Conservation (phyloP, 1,284 basidiomycete species). For the Ganoderma boninense region DNA sequence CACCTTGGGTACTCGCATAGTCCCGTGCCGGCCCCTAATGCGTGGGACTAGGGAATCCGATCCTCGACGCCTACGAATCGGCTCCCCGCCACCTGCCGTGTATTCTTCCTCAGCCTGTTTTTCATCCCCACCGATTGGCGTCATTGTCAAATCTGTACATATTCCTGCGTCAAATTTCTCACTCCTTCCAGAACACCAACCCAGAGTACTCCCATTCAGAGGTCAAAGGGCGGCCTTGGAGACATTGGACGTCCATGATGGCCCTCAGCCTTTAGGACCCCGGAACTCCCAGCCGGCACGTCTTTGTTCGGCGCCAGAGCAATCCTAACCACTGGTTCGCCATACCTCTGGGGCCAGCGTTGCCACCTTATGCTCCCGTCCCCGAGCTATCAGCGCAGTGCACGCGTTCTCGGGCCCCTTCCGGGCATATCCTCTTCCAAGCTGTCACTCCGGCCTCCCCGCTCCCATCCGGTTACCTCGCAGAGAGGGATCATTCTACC, state of each 20-base stretch:
- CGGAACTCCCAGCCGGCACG: not conserved
- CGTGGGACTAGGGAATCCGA: not conserved
- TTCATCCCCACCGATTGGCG: not conserved
- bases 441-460: not conserved
- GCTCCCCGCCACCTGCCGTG: not conserved
- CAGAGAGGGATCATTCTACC: conserved; percentile 7
- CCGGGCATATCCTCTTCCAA: conserved; percentile 9
- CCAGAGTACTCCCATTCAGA: not conserved
- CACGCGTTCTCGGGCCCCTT: not conserved
- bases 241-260: not conserved
- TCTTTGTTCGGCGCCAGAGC: not conserved
- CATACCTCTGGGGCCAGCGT: not conserved
- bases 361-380: not conserved
- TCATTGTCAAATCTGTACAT: conserved; percentile 1
- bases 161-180: not conserved
- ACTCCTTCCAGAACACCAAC: not conserved
- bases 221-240: not conserved
- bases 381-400: conserved; percentile 7
- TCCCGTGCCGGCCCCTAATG: not conserved
- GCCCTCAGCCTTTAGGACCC: conserved; percentile 5
- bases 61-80: not conserved
- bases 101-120: not conserved
- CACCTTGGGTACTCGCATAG: not conserved
- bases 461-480: not conserved
- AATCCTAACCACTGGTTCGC: not conserved